Percentiles rank a stretch among this genome's conserved stretches.
These are phyloP conservation scores for Lachnellula subtilissima DNA, from an alignment of 2,329 filamentous ascomycete genomes.

Conservation along the genomic window DNA sequence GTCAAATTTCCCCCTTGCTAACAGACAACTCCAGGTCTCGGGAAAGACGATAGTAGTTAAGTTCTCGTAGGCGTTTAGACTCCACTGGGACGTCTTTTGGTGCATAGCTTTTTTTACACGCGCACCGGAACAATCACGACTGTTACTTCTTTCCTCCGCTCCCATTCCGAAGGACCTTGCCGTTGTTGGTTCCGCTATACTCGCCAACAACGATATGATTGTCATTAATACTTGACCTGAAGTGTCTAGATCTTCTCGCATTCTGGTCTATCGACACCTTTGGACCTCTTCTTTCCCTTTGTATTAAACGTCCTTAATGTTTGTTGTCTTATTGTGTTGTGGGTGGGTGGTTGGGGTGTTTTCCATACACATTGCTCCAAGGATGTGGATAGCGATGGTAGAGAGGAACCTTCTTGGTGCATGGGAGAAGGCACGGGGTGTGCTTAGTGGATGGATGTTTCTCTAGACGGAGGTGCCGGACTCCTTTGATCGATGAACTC, in stretches of 20 bases:
- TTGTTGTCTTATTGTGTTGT: slow-evolving; percentile 28
- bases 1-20: background rate
- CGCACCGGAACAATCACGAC: slow-evolving; percentile 20
- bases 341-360: slow-evolving; percentile 9
- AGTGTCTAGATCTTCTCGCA: slow-evolving; percentile 13
- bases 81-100: slow-evolving; percentile 13
- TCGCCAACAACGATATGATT: slow-evolving; percentile 20
- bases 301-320: slow-evolving; percentile 32
- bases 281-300: slow-evolving; percentile 27
- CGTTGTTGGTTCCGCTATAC: slow-evolving; percentile 19
- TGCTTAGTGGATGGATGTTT: slow-evolving; percentile 28
- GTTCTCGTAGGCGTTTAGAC: slow-evolving; percentile 21
- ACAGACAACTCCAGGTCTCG: slow-evolving; percentile 17
- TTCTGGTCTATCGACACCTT: slow-evolving; percentile 21
- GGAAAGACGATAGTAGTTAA: slow-evolving; percentile 20
- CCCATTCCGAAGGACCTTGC: slow-evolving; percentile 13
- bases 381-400: slow-evolving; percentile 20
- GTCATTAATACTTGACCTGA: slow-evolving; percentile 19
- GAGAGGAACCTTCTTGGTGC: slow-evolving; percentile 16
- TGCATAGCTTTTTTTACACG: slow-evolving; percentile 19
- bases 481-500: slow-evolving; percentile 23
- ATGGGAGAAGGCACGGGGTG: slow-evolving; percentile 18
- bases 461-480: slow-evolving; percentile 24
- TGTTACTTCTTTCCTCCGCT: slow-evolving; percentile 17
- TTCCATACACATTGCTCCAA: slow-evolving; percentile 13